Base-by-base conservation (phyloP, 768 basidiomycete species). In the Suillus cothurnatus region DNA sequence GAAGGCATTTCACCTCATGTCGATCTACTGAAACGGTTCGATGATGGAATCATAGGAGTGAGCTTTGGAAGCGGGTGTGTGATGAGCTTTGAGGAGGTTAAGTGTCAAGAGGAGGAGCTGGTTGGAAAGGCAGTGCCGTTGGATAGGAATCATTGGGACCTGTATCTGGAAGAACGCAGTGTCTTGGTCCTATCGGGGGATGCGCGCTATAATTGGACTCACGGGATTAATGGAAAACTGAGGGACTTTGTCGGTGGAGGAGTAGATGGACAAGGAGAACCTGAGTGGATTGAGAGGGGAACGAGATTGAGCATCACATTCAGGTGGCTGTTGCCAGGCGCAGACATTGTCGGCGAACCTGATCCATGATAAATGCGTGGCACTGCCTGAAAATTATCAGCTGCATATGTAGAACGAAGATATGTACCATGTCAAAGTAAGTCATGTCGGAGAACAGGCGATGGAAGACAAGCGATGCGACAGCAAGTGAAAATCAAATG, bases 1-100 rank as follows among this genome's bases (percentile, higher is more conserved):
- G 88, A 95, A 74, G 96, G 96, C 14, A 98, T 99, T 68, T 81
- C 88, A 0, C 85, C 93, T 0, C 96, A 98, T 70, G 85, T 99
- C 50, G 96, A 99, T 72, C 81, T 99, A 28, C 84, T 93, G 4
- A 79, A 82, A 32, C 86, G 96, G 17, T 99, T 91, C 71, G 94
- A 86, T 8, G 93, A 97, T 72, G 95, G 93, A 1, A 96, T 99
- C 61, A 81, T 98, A 28, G 94, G 94, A 11, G 85, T 97, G 61
- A 95, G 92, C 69, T 80, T 99, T 32, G 85, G 87, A 14, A 89
- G 90, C 32, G 89, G 91, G 15, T 92, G 89, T 59, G 90, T 87
- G 17, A 96, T 97, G 94, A 82, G 82, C 31, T 94, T 96, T 70
- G 79, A 82, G 63, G 69, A 72, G 52, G 74, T 73, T 34, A 72